Conservation (phyloP, 495 filamentous ascomycete species). For the Penicillium robsamsonii region DNA sequence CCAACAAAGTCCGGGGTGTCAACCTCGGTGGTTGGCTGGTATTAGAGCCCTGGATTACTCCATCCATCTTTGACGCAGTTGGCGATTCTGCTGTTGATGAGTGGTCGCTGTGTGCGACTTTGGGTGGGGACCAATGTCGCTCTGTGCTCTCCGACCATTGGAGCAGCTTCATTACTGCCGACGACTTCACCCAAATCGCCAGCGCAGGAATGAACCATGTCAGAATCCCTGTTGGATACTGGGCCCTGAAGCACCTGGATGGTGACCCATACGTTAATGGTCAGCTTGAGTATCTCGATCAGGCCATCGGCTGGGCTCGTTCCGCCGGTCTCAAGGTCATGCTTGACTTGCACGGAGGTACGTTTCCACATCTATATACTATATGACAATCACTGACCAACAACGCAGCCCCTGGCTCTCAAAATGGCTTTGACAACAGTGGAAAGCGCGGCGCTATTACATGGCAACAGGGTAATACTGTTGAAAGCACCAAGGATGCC, state of each 20-base stretch:
- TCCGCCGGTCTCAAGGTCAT: slow-evolving; percentile 61
- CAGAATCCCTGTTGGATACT: slow-evolving; percentile 78
- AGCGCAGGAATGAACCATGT: slow-evolving; percentile 69
- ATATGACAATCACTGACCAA: slow-evolving; percentile 19
- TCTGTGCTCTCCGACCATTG: slow-evolving; percentile 54
- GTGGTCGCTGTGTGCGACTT: slow-evolving; percentile 52
- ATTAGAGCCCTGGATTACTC: slow-evolving; percentile 64
- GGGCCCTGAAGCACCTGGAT: slow-evolving; percentile 58
- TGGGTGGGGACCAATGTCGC: slow-evolving; percentile 52
- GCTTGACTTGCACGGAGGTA: slow-evolving; percentile 69
- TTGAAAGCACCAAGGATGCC: slow-evolving; percentile 55
- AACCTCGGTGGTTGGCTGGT: slow-evolving; percentile 61
- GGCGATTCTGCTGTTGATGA: slow-evolving; percentile 59
- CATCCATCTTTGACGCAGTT: slow-evolving; percentile 56
- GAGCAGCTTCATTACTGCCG: slow-evolving; percentile 62
- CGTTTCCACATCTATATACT: slow-evolving; percentile 16
- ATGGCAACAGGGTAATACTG: slow-evolving; percentile 61
- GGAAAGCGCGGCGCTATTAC: slow-evolving; percentile 62
- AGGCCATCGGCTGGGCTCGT: slow-evolving; percentile 68
- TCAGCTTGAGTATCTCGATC: slow-evolving; percentile 62
- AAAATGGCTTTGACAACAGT: slow-evolving; percentile 82
- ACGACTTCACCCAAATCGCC: slow-evolving; percentile 66
- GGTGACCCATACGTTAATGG: slow-evolving; percentile 74
- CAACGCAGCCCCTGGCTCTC: slow-evolving; percentile 63
- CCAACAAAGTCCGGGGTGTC: slow-evolving; percentile 51